Evolutionary conservation across 331 rosid genomes (phyloP), one percentile per base, ranked within the genome.

Genomic region (Acacia pycnantha): DNA sequence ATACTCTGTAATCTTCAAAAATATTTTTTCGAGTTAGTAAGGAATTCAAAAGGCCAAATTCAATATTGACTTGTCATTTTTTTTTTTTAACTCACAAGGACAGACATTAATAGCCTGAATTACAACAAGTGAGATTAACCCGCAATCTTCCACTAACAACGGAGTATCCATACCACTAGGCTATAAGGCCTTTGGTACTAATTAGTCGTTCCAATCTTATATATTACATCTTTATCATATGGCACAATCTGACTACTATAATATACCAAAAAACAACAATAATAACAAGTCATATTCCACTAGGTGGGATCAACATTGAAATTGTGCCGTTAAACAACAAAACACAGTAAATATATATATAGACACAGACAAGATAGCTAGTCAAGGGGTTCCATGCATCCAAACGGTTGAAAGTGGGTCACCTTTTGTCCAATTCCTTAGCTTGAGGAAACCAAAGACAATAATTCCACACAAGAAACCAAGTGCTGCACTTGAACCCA

Each of bases 401-500:
- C 71, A 82, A 9, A 53, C 48, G 8, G 50, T 3, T 10, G 82
- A 56, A 31, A 61, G 33, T 21, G 90, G 82, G 47, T 78, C 46
- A 4, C 69, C 78, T 11, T 37, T 58, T 31, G 47, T 31, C 21
- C 78, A 72, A 44, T 87, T 85, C 70, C 91, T 86, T 4, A 79
- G 58, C 70, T 43, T 79, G 26, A 88, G 85, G 31, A 90, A 78
- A 51, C 66, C 22, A 79, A 77, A 82, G 40, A 51, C 87, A 53
- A 44, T 66, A 73, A 91, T 67, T 14, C 87, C 94, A 16, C 84
- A 75, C 72, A 84, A 79, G 74, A 91, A 91, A 4, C 92, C 91
- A 13, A 89, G 84, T 0, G 91, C 89, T 0, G 92, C 92, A 41
- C 94, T 87, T 0, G 92, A 89, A 11, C 91, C 94, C 77, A 89